phyloP scores from a whole-genome alignment of 805 yeast species.

The Candida sonorensis region DNA sequence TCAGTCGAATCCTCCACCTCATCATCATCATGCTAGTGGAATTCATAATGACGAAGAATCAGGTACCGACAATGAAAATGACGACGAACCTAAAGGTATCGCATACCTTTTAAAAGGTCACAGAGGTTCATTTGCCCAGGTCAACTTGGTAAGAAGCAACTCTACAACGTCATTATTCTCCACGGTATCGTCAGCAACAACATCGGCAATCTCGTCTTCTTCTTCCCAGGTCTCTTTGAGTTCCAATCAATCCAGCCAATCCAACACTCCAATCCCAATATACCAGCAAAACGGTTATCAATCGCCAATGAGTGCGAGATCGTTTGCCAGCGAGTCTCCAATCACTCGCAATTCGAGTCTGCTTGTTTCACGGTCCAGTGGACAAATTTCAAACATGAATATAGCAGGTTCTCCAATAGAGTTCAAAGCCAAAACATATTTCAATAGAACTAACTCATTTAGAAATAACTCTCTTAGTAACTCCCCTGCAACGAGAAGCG shows the following conservation, averaged over 20 bases:
- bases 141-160: slow-evolving; percentile 18
- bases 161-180: slow-evolving; percentile 27
- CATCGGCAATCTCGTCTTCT: slow-evolving; percentile 16
- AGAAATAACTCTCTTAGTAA: slow-evolving; percentile 20
- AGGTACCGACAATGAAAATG: slow-evolving; percentile 1
- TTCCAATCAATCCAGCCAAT: slow-evolving; percentile 5
- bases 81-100: slow-evolving; percentile 16
- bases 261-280: slow-evolving; percentile 16
- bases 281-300: slow-evolving; percentile 5
- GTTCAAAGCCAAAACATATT: slow-evolving; percentile 17
- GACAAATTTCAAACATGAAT: slow-evolving; percentile 8
- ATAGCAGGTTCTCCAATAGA: slow-evolving; percentile 22
- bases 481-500: slow-evolving; percentile 21
- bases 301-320: slow-evolving; percentile 6
- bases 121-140: slow-evolving; percentile 30
- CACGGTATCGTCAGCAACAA: slow-evolving; percentile 19
- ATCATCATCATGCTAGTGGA: not conserved
- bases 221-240: slow-evolving; percentile 10
- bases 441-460: slow-evolving; percentile 18
- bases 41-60: slow-evolving; percentile 2
- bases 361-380: slow-evolving; percentile 8
- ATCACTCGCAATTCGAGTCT: slow-evolving; percentile 4
- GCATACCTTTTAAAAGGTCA: slow-evolving; percentile 26
- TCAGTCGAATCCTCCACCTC: no score
- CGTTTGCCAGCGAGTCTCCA: slow-evolving; percentile 10